Base-by-base conservation (phyloP, 306 rosid genomes). In the Quercus cerris region DNA sequence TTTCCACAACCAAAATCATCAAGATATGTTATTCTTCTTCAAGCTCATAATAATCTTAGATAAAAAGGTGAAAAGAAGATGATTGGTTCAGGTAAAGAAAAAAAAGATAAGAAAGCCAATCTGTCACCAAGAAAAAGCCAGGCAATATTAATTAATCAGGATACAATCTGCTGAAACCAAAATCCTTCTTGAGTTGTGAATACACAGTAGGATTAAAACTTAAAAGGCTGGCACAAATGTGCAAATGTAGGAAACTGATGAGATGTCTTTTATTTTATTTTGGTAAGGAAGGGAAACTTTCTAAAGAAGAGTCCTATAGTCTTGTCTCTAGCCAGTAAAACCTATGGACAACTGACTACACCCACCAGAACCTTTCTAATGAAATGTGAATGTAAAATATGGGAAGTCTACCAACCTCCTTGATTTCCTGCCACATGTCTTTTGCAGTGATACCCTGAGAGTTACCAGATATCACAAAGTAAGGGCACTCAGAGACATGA, bases 401-500 rank as follows among this genome's bases (percentile, higher is more conserved):
- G 6, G 14, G 78, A 41, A 74, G 64, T 22, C 46, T 74, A 76
- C 73, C 70, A 27, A 94, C 99, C 95, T 90, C 85, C 85, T 94
- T 94, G 55, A 94, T 86, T 87, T 91, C 95, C 78, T 80, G 77
- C 99, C 99, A 94, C 95, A 94, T 90, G 59, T 91, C 95, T 79
- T 92, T 85, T 64, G 97, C 99, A 0, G 94, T 83, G 74, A 94
- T 80, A 75, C 95, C 94, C 56, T 84, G 54, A 76, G 90, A 82
- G 82, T 85, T 73, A 71, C 99, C 97, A 25, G 97, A 86, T 76
- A 89, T 86, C 70, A 89, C 91, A 88, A 94, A 94, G 79, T 88
- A 91, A 68, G 97, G 97, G 75, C 97, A 94, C 76, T 89, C 89
- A 70, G 99, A 91, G 74, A 94, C 83, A 28, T 85, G 91, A 88